Conservation (phyloP, 2,329 filamentous ascomycete genomes). For the Fusarium sp. region DNA sequence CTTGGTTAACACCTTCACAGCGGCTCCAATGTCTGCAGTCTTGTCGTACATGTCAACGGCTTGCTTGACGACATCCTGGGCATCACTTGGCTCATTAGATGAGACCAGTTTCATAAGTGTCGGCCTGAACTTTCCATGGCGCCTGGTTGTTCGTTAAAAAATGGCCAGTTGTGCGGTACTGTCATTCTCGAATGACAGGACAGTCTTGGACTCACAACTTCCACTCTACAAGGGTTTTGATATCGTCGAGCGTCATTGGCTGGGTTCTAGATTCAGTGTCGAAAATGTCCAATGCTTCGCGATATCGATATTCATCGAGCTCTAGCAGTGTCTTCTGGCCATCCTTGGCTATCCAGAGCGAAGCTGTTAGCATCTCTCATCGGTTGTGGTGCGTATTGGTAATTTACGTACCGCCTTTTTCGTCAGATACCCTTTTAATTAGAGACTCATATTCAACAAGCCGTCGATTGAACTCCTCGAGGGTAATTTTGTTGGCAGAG, state of each 20-base stretch:
- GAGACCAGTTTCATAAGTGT: slow-evolving; percentile 70
- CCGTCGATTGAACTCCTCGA: slow-evolving; percentile 51
- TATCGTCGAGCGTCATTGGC: slow-evolving; percentile 66
- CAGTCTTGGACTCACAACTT: slow-evolving; percentile 68
- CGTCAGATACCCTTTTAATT: slow-evolving; percentile 57
- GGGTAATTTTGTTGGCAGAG: slow-evolving; percentile 44
- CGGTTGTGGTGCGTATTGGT: neutral
- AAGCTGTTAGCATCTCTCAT: slow-evolving; percentile 9
- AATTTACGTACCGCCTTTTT: slow-evolving; percentile 57
- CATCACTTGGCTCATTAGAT: slow-evolving; percentile 66
- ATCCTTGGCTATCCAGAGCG: slow-evolving; percentile 55
- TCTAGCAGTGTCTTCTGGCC: slow-evolving; percentile 65
- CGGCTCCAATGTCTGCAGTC: slow-evolving; percentile 55
- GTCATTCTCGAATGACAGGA: neutral
- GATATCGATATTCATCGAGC: slow-evolving; percentile 72
- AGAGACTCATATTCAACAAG: slow-evolving; percentile 56
- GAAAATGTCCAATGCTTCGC: slow-evolving; percentile 63
- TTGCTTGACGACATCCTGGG: slow-evolving; percentile 62
- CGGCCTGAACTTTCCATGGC: slow-evolving; percentile 72
- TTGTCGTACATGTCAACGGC: slow-evolving; percentile 63
- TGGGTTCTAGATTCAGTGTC: slow-evolving; percentile 48
- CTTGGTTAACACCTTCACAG: slow-evolving; percentile 66
- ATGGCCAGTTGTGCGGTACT: neutral
- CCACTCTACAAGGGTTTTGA: slow-evolving; percentile 74
- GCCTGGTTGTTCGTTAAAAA: slow-evolving; percentile 51